A percentile compares a stretch with the other conserved stretches of the same genome.
Evolutionary conservation across 805 yeast species (phyloP).

Genomic region (Ascoidea rubescens): DNA sequence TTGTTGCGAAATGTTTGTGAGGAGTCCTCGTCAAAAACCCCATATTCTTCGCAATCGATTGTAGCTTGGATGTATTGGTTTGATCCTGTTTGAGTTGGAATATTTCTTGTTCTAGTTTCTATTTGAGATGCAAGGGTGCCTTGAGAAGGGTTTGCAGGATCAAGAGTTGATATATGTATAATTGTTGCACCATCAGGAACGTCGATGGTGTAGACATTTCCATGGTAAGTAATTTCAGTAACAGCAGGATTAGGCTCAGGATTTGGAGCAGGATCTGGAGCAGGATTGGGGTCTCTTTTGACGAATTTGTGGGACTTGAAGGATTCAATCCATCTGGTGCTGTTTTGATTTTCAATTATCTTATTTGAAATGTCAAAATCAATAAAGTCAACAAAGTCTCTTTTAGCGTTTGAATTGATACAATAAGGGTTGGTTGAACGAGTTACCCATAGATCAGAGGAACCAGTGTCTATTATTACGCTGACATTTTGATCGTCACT

Average conservation of each 20-base stretch:
- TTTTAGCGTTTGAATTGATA: constrained; percentile 2
- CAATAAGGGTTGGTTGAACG: constrained; percentile 35
- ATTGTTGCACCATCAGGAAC: not conserved
- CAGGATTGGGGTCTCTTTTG: not conserved
- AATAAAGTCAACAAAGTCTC: not conserved
- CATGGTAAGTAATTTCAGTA: not conserved
- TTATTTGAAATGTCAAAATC: not conserved
- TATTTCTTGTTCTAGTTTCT: not conserved
- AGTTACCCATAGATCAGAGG: constrained; percentile 60
- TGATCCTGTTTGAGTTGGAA: not conserved
- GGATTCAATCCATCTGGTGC: not conserved
- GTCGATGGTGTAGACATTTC: not conserved
- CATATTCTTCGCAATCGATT: constrained; percentile 24
- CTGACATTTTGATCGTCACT: constrained; percentile 40
- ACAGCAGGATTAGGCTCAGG: not conserved
- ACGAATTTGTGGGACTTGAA: not conserved
- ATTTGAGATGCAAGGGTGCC: not conserved
- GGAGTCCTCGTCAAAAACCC: constrained; percentile 21
- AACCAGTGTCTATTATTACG: constrained; percentile 63
- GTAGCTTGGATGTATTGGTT: constrained; percentile 4
- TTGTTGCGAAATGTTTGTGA: constrained; percentile 22
- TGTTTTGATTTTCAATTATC: no score
- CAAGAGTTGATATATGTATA: not conserved
- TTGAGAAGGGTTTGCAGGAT: not conserved
- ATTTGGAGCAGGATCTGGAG: not conserved